Evolutionary conservation across 345 rosid genomes (phyloP).

Genomic region (Schrenkiella parvula): DNA sequence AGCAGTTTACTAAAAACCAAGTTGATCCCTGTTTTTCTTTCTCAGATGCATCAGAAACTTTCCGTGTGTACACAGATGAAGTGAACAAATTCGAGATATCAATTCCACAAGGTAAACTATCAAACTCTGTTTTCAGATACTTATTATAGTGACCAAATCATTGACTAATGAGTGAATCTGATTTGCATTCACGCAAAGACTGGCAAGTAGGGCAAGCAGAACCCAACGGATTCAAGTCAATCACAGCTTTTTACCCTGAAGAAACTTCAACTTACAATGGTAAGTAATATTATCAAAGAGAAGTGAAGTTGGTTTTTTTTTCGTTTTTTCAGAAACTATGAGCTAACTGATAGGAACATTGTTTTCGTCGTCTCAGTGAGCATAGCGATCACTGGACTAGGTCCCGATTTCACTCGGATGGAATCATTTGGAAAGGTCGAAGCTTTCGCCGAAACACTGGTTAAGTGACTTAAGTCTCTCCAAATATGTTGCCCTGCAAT

Average conservation of each 20-base stretch:
- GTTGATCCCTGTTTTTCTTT: not conserved
- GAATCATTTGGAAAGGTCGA: constrained; percentile 96
- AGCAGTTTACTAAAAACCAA: not conserved
- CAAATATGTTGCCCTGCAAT: not conserved
- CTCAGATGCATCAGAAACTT: constrained; percentile 40
- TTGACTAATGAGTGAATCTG: not conserved
- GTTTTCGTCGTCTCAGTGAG: constrained; percentile 23
- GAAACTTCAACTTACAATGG: constrained; percentile 63
- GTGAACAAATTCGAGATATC: constrained; percentile 75
- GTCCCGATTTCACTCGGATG: constrained; percentile 85
- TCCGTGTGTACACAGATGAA: constrained; percentile 61
- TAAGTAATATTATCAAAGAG: constrained; percentile 5
- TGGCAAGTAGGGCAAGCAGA: constrained; percentile 79
- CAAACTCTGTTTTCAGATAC: constrained; percentile 1
- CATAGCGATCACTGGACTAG: constrained; percentile 61
- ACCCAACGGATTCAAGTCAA: constrained; percentile 68
- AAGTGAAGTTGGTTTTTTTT: not conserved
- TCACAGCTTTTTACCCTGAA: constrained; percentile 80
- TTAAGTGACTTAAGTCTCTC: constrained; percentile 36
- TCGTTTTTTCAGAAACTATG: not conserved
- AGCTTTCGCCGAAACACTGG: constrained; percentile 84
- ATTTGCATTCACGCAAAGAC: constrained; percentile 35
- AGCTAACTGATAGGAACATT: not conserved
- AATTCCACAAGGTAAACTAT: constrained; percentile 64
- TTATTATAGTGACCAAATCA: not conserved